Evolutionary conservation across 2,329 filamentous ascomycete species (phyloP).

Genomic region (Ophiostoma perfectum): DNA sequence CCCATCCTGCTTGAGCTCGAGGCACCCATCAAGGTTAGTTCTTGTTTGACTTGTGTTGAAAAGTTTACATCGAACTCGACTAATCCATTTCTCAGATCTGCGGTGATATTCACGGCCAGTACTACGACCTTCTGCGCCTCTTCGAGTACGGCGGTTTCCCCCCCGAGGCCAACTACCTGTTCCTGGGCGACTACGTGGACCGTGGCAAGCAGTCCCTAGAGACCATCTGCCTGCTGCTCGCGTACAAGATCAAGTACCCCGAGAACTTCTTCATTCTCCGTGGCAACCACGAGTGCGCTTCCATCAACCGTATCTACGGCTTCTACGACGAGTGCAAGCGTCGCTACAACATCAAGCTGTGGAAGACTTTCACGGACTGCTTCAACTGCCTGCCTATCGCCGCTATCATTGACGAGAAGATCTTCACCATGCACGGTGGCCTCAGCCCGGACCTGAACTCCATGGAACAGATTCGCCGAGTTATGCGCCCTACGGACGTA

Average conservation of each 20-base stretch:
- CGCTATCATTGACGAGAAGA: conserved; percentile 94
- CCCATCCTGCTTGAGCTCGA: conserved; percentile 96
- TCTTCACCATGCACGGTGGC: conserved; percentile 95
- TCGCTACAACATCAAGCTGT: conserved; percentile 91
- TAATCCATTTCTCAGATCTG: conserved; percentile 66
- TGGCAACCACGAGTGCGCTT: conserved; percentile 95
- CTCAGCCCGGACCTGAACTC: conserved; percentile 86
- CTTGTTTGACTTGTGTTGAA: conserved; percentile 23
- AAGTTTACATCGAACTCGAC: neutral
- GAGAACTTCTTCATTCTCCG: conserved; percentile 95
- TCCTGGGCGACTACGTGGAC: conserved; percentile 94
- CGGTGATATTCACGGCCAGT: conserved; percentile 98
- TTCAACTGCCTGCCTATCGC: conserved; percentile 96
- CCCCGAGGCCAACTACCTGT: conserved; percentile 97
- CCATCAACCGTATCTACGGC: conserved; percentile 90
- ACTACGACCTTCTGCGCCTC: conserved; percentile 92
- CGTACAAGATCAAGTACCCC: conserved; percentile 95
- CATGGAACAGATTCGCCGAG: conserved; percentile 98
- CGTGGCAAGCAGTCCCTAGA: conserved; percentile 93
- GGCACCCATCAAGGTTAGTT: conserved; percentile 94
- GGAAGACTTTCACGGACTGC: conserved; percentile 96
- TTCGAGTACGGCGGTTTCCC: conserved; percentile 99
- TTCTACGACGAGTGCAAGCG: conserved; percentile 99
- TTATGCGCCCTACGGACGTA: conserved; percentile 91
- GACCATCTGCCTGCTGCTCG: conserved; percentile 85